Evolutionary conservation across 1,284 basidiomycete genomes (phyloP).

Genomic region (Athelia sp.): DNA sequence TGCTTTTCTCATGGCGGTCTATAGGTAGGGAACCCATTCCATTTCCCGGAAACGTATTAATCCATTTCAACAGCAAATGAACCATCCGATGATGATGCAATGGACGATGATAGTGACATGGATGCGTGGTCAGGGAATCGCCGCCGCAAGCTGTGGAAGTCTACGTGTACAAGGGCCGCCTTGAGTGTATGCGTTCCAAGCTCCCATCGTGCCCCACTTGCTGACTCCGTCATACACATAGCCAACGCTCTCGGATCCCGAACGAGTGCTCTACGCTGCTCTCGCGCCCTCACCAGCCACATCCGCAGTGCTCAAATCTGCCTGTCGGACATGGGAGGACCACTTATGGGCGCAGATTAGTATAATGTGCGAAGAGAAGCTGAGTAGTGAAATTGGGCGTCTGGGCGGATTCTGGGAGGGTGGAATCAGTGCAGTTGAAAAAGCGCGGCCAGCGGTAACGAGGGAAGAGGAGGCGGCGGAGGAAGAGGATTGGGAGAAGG

Average conservation of each 20-base stretch:
- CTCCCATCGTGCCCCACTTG: neutral
- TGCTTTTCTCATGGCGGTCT: conserved; percentile 69
- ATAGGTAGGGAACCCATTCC: conserved; percentile 40
- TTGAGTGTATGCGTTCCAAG: conserved; percentile 59
- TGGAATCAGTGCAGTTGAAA: conserved; percentile 37
- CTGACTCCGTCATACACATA: conserved; percentile 21
- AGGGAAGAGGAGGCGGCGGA: conserved; percentile 37
- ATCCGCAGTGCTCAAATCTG: conserved; percentile 68
- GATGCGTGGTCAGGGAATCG: conserved; percentile 68
- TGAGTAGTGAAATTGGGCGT: conserved; percentile 54
- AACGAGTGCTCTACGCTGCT: conserved; percentile 84
- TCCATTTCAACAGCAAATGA: conserved; percentile 38
- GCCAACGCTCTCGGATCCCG: conserved; percentile 66
- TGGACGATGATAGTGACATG: conserved; percentile 41
- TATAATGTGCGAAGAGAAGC: conserved; percentile 79
- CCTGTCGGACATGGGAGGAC: conserved; percentile 91
- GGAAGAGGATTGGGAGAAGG: conserved; percentile 55
- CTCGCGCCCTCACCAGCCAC: conserved; percentile 79
- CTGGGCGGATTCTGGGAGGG: conserved; percentile 65
- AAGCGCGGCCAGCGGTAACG: conserved; percentile 24
- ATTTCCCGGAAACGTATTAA: neutral
- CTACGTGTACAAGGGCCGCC: conserved; percentile 74
- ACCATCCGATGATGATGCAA: conserved; percentile 41
- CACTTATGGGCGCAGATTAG: conserved; percentile 91
- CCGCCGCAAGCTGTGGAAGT: conserved; percentile 79